Evolutionary conservation across 2,329 filamentous ascomycete genomes (phyloP).

Genomic region (Diaporthe citriasiana): DNA sequence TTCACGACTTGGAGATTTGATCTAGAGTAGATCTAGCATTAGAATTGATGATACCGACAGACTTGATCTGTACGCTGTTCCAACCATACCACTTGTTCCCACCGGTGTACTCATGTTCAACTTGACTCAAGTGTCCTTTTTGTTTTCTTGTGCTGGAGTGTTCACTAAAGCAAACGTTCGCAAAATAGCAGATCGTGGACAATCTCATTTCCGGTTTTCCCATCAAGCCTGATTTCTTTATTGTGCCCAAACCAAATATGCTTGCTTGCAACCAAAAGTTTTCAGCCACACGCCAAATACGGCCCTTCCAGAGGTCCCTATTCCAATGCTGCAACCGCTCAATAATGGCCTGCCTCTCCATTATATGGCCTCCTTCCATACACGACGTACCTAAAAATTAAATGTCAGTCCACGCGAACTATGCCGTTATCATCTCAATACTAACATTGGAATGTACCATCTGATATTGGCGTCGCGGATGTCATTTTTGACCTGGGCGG

Average conservation of each 20-base stretch:
- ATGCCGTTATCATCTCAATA: not conserved
- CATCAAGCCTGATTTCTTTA: not conserved
- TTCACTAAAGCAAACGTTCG: no score
- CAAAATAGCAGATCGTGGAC: no score
- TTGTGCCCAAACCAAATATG: no score
- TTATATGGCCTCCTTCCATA: slow-evolving; percentile 6
- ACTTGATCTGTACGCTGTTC: slow-evolving; percentile 6
- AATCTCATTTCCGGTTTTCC: no score
- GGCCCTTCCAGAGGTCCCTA: not conserved
- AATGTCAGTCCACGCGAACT: not conserved
- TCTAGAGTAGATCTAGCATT: not conserved
- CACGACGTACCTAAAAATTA: slow-evolving; percentile 13
- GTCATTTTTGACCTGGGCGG: not conserved
- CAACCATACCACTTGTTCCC: not conserved
- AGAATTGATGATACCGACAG: slow-evolving; percentile 29
- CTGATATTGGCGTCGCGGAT: not conserved
- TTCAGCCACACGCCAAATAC: not conserved
- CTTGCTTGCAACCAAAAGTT: not conserved
- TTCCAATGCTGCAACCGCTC: not conserved
- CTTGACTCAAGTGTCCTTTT: not conserved
- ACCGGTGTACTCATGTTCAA: not conserved
- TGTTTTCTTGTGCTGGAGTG: no score
- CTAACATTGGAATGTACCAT: slow-evolving; percentile 29
- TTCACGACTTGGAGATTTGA: slow-evolving; percentile 12
- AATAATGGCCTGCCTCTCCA: not conserved